Base-by-base conservation (phyloP, 2,329 filamentous ascomycete genomes). In the Ramularia endophylla region DNA sequence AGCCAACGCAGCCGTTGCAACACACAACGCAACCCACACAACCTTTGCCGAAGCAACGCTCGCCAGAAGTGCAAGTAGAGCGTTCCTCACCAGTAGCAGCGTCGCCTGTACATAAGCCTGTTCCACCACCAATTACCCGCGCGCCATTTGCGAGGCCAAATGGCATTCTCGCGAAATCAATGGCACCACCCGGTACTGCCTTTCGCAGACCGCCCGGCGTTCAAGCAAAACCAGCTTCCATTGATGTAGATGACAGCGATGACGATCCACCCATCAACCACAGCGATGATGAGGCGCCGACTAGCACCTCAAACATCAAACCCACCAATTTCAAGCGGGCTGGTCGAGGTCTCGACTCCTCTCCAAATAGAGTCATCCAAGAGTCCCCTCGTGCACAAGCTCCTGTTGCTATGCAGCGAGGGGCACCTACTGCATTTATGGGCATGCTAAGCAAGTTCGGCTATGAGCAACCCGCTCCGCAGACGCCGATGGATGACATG, bases 111-210 rank as follows among this genome's bases (percentile, higher is more conserved):
- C 61, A 65, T 27, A 61, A 60, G 15, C 41, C 48, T 11, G 39
- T 40, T 28, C 51, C 52, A 16, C 25, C 48, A 22, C 50, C 56
- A 6, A 46, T 50, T 7, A 40, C 57, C 41, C 47, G 37, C 40
- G 43, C 51, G 53, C 44, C 50, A 32, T 47, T 51, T 30, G 37
- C 45, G 41, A 33, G 54, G 57, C 53, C 54, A 58, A 52, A 60
- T 61, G 55, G 69, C 27, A 62, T 71, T 22, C 57, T 83, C 31
- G 77, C 74, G 16, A 80, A 71, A 47, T 66, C 78, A 32, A 83
- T 94, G 70, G 85, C 86, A 27, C 85, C 87, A 19, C 75, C 80
- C 33, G 85, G 87, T 5, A 94, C 87, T 0, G 64, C 73, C 8
- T 90, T 85, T 56, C 75, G 77, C 49, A 60, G 64, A 16, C 67